Conservation (phyloP, 1,139 yeast genomes). For the Magnusiomyces clavatus region DNA sequence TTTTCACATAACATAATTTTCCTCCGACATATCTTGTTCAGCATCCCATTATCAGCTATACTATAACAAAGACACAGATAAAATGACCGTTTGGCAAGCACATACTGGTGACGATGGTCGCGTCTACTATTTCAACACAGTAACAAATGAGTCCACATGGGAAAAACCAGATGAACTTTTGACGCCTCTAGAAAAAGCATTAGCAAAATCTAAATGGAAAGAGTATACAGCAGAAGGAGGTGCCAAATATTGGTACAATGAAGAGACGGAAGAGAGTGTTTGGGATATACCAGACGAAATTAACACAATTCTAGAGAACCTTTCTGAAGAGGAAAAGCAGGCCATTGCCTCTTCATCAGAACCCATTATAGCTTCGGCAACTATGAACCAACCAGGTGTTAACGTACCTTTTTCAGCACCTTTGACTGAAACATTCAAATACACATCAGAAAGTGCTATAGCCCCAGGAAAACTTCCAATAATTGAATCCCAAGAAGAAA, state of each 20-base stretch:
- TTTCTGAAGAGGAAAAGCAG: neutral
- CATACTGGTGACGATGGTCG: slow-evolving; percentile 59
- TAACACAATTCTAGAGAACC: slow-evolving; percentile 12
- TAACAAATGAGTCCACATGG: slow-evolving; percentile 72
- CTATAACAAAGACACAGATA: neutral
- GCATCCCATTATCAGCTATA: slow-evolving; percentile 13
- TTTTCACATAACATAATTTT: neutral
- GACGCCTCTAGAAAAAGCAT: slow-evolving; percentile 27
- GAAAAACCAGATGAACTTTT: slow-evolving; percentile 56
- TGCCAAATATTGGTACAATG: slow-evolving; percentile 62
- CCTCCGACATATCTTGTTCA: slow-evolving; percentile 14
- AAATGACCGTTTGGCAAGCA: slow-evolving; percentile 47
- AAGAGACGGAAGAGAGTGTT: slow-evolving; percentile 55
- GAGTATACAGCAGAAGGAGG: slow-evolving; percentile 62
- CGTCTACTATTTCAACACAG: slow-evolving; percentile 60
- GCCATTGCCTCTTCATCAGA: neutral
- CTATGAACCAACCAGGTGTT: neutral
- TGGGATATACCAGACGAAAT: slow-evolving; percentile 67
- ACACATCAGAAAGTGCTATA: slow-evolving; percentile 10
- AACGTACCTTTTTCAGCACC: neutral
- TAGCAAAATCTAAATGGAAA: slow-evolving; percentile 49
- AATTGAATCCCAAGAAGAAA: slow-evolving; percentile 29
- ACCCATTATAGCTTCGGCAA: neutral
- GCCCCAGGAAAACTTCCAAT: slow-evolving; percentile 10
- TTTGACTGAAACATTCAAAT: slow-evolving; percentile 9